These are phyloP conservation scores for Actinidia polygama DNA, from an alignment of 179 eudicot genomes.

Conservation along the genomic window DNA sequence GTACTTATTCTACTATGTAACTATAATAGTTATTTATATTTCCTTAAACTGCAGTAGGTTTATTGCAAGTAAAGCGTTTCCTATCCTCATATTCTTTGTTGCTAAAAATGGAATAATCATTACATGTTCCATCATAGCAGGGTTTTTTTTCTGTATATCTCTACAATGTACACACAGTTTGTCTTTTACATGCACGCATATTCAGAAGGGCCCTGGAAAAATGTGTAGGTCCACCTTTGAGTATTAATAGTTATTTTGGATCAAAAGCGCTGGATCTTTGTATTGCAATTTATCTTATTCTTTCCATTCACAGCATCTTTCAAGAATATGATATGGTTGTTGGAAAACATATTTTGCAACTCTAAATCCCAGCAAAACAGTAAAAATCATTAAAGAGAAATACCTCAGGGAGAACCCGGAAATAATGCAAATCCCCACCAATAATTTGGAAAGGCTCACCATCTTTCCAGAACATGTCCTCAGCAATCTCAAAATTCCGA, in stretches of 20 bases:
- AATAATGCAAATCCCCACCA: conserved; percentile 96
- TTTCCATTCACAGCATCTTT: not conserved
- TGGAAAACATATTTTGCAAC: not conserved
- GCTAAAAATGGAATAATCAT: not conserved
- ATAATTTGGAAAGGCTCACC: conserved; percentile 76
- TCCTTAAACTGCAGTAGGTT: no score
- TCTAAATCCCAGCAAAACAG: not conserved
- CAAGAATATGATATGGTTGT: not conserved
- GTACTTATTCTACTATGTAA: no score
- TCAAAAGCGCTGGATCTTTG: not conserved
- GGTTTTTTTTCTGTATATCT: not conserved
- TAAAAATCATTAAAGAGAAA: not conserved
- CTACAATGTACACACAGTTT: not conserved
- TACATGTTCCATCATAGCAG: not conserved
- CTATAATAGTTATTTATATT: no score
- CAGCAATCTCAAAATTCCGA: conserved; percentile 71
- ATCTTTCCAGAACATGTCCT: conserved; percentile 93
- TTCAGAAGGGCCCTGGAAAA: not conserved
- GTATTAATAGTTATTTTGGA: not conserved
- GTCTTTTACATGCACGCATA: not conserved
- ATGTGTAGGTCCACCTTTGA: not conserved
- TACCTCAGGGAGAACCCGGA: conserved; percentile 89
- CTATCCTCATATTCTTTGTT: not conserved
- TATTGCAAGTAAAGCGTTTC: no score
- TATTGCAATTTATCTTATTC: not conserved